A percentile compares a stretch with the other conserved stretches of the same genome.
phyloP scores from a whole-genome alignment of 805 yeast genomes.

The Pichia nakasei region DNA sequence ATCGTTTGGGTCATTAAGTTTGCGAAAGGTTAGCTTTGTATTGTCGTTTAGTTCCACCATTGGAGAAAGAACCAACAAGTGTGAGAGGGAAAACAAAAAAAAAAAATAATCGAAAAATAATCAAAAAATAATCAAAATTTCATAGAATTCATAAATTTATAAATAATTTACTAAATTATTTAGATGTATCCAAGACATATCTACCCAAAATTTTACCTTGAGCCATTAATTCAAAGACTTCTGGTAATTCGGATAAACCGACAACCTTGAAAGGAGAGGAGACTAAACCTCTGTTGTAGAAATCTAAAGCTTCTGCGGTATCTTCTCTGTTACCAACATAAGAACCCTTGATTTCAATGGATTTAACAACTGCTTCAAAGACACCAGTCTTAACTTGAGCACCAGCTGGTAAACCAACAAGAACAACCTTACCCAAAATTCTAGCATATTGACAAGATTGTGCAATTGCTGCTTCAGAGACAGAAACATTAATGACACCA shows the following conservation, averaged over 20 bases:
- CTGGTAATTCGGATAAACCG: slow-evolving; percentile 62
- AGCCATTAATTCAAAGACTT: slow-evolving; percentile 68
- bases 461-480: slow-evolving; percentile 40
- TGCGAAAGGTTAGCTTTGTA: slow-evolving; percentile 13
- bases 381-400: slow-evolving; percentile 65
- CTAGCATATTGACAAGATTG: slow-evolving; percentile 54
- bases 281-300: slow-evolving; percentile 59
- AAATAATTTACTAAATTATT: slow-evolving; percentile 31
- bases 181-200: slow-evolving; percentile 73
- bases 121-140: too few relatives aligned
- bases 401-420: slow-evolving; percentile 70
- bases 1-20: slow-evolving; percentile 21
- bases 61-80: neutral
- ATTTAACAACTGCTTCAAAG: slow-evolving; percentile 64
- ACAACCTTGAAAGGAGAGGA: slow-evolving; percentile 61
- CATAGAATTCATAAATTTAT: too few relatives aligned
- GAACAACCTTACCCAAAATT: slow-evolving; percentile 51
- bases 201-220: slow-evolving; percentile 82
- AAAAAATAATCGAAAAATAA: neutral
- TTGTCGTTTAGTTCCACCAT: slow-evolving; percentile 10
- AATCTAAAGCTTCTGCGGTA: slow-evolving; percentile 67
- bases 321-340: slow-evolving; percentile 88
- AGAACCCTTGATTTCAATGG: slow-evolving; percentile 67
- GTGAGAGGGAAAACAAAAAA: neutral
- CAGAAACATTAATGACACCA: slow-evolving; percentile 59